Conservation (phyloP, 1,139 yeast genomes). For the Candida labiduridarum region DNA sequence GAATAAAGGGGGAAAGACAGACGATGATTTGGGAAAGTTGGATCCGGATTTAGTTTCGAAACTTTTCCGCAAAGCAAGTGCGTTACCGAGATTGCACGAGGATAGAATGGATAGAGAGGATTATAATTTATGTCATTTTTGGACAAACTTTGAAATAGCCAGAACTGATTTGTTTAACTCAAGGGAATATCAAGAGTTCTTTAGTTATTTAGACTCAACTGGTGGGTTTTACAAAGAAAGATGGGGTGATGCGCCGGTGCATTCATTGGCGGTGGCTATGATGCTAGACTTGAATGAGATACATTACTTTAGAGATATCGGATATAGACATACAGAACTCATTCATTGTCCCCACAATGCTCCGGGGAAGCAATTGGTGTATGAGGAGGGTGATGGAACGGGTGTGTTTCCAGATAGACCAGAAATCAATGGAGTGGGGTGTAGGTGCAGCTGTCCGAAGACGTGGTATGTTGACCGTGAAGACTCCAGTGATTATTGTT, state of each 20-base stretch:
- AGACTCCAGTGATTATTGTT: slow-evolving; percentile 54
- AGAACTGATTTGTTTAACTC: slow-evolving; percentile 71
- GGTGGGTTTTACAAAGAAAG: slow-evolving; percentile 87
- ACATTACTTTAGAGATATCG: slow-evolving; percentile 90
- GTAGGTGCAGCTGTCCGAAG: slow-evolving; percentile 81
- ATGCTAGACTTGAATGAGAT: slow-evolving; percentile 65
- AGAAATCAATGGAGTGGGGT: slow-evolving; percentile 65
- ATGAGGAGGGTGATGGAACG: slow-evolving; percentile 32
- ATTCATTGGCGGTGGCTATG: slow-evolving; percentile 80
- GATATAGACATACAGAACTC: slow-evolving; percentile 76
- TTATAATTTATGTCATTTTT: slow-evolving; percentile 83
- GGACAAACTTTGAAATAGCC: slow-evolving; percentile 95
- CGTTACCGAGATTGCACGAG: slow-evolving; percentile 40
- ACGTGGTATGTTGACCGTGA: slow-evolving; percentile 52
- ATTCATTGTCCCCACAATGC: slow-evolving; percentile 84
- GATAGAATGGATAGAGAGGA: slow-evolving; percentile 67
- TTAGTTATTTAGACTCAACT: slow-evolving; percentile 61
- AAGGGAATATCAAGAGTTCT: slow-evolving; percentile 63
- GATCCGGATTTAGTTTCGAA: slow-evolving; percentile 24
- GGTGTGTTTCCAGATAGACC: slow-evolving; percentile 46
- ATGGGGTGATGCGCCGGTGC: slow-evolving; percentile 97
- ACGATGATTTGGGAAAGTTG: slow-evolving; percentile 25
- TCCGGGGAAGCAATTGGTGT: slow-evolving; percentile 47
- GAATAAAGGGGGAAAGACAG: slow-evolving; percentile 21
- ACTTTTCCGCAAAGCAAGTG: slow-evolving; percentile 26